Percentiles rank a stretch among this genome's conserved stretches.
Evolutionary conservation across 129 eudicot species (phyloP).

Genomic region (Artemisia argyi): DNA sequence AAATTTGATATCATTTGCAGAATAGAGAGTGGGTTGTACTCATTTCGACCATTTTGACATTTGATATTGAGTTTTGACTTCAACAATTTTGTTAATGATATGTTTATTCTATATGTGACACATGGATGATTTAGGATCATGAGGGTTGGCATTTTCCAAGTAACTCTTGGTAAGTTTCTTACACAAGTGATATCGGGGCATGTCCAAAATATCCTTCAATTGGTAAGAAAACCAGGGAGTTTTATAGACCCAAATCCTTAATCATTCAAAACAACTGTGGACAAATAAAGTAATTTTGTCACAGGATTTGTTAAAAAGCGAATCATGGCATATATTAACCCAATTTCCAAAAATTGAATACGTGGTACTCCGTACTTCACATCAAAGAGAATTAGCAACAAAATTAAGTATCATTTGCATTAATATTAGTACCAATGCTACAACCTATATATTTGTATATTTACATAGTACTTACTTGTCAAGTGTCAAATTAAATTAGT

Average conservation of each 20-base stretch:
- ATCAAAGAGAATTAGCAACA: slow-evolving; percentile 1
- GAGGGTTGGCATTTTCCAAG: slow-evolving; percentile 29
- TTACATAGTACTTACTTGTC: slow-evolving; percentile 1
- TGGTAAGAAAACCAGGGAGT: background rate
- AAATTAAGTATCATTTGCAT: background rate
- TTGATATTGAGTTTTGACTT: slow-evolving; percentile 35
- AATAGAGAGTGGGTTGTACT: slow-evolving; percentile 37
- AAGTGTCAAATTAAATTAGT: background rate
- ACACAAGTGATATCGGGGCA: slow-evolving; percentile 16
- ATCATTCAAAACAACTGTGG: background rate
- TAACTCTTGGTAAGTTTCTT: slow-evolving; percentile 16
- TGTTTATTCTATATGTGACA: slow-evolving; percentile 30
- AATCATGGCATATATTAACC: background rate
- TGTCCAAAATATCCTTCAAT: slow-evolving; percentile 23
- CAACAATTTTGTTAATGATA: slow-evolving; percentile 15
- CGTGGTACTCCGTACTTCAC: background rate
- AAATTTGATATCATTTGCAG: slow-evolving; percentile 34
- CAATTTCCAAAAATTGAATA: background rate
- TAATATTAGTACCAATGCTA: background rate
- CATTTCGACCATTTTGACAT: slow-evolving; percentile 36
- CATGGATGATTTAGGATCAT: slow-evolving; percentile 33
- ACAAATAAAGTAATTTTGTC: background rate
- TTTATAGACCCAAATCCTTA: slow-evolving; percentile 13
- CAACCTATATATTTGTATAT: background rate
- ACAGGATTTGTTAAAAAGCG: background rate